A percentile compares a stretch with the other conserved stretches of the same genome.
These are phyloP conservation scores for Carpinus fangiana DNA, from an alignment of 306 rosid genomes.

Conservation along the genomic window DNA sequence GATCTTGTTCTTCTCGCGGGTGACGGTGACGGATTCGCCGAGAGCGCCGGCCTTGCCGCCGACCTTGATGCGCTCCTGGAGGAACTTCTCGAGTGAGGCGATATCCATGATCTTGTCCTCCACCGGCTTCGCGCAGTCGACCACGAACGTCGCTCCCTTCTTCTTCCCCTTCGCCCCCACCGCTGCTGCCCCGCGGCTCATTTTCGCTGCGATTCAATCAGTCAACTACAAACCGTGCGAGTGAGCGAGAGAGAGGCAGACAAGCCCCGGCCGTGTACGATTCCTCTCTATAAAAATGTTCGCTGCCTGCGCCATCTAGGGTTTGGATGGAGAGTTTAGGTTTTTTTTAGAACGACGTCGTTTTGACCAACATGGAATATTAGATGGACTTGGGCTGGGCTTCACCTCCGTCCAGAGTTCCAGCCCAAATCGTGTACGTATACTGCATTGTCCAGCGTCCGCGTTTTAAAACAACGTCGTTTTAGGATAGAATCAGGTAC, in stretches of 20 bases:
- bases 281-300: background rate
- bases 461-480: background rate
- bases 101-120: slow-evolving; percentile 98
- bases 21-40: slow-evolving; percentile 58
- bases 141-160: slow-evolving; percentile 78
- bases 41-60: slow-evolving; percentile 90
- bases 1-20: slow-evolving; percentile 68
- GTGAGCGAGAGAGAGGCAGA: too few relatives aligned
- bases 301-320: background rate
- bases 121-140: slow-evolving; percentile 91
- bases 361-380: background rate
- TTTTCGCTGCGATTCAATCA: slow-evolving; percentile 32
- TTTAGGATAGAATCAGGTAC: background rate
- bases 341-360: background rate
- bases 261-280: too few relatives aligned
- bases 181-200: slow-evolving; percentile 80
- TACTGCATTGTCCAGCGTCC: background rate
- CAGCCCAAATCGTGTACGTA: background rate
- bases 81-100: slow-evolving; percentile 92
- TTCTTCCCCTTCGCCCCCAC: slow-evolving; percentile 84
- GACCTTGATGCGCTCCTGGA: slow-evolving; percentile 91
- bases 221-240: too few relatives aligned
- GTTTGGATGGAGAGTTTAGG: background rate
- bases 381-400: background rate
- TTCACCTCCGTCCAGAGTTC: too few relatives aligned